Evolutionary conservation across 2,329 filamentous ascomycete genomes (phyloP), one percentile per base, ranked within the genome.

Genomic region (Colletotrichum scovillei): DNA sequence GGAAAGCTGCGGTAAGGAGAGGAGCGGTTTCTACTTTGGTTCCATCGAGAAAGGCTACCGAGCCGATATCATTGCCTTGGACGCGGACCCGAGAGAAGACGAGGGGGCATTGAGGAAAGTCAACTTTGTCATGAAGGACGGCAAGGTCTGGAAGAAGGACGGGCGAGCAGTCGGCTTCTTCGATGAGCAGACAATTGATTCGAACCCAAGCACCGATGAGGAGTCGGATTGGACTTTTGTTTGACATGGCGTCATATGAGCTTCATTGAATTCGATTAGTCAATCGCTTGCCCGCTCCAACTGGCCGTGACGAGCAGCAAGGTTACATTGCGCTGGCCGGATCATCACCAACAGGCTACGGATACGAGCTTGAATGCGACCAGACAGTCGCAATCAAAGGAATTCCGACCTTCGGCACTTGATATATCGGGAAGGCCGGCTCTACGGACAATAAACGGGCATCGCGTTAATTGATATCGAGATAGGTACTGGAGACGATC

Each of bases 81-180:
- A 84, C 2, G 79, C 82, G 0, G 85, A 89, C 75, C 83, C 86
- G 3, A 79, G 81, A 30, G 74, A 79, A 24, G 85, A 88, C 67
- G 46, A 78, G 1, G 75, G 77, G 24, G 84, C 84, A 2, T 72
- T 90, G 35, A 82, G 87, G 65, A 84, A 82, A 70, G 85, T 90
- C 0, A 81, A 78, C 65, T 89, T 89, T 77, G 88, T 90, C 22
- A 90, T 90, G 88, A 90, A 90, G 77, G 88, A 90, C 76, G 88
- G 82, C 1, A 82, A 77, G 62, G 80, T 89, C 9, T 89, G 86
- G 82, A 89, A 88, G 77, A 67, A 76, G 49, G 77, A 79, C 6
- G 80, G 82, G 3, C 74, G 12, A 53, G 46, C 71, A 12, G 35
- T 72, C 24, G 75, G 58, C 19, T 74, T 56, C n/a, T 38, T 66